These are phyloP conservation scores for Eimeria falciformis DNA, from an alignment of 169 alveolate species.

Conservation along the genomic window DNA sequence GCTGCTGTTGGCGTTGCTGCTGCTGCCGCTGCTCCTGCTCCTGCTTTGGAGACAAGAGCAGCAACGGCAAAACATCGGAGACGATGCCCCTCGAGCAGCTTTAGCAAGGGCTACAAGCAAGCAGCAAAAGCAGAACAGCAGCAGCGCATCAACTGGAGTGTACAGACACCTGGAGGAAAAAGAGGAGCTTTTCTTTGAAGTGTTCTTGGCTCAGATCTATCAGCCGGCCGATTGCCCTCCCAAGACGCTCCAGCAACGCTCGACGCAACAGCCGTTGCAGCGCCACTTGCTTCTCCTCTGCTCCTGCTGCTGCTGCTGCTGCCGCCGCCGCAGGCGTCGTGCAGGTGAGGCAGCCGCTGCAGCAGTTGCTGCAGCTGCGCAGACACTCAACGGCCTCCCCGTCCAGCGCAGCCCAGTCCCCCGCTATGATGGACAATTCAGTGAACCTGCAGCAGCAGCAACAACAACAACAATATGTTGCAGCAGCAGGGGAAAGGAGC, in stretches of 20 bases:
- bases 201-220: constrained; percentile 23
- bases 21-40: constrained; percentile 36
- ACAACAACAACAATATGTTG: constrained; percentile 45
- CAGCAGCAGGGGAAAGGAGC: background rate
- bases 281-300: background rate
- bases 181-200: constrained; percentile 2
- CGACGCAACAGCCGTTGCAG: constrained; percentile 64
- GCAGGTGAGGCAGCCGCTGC: constrained; percentile 2
- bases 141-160: constrained; percentile 41
- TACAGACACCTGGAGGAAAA: constrained; percentile 18
- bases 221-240: constrained; percentile 1
- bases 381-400: constrained; percentile 41
- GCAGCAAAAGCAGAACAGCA: background rate
- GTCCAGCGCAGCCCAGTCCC: constrained; percentile 51
- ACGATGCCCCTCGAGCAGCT: background rate
- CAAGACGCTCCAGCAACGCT: background rate
- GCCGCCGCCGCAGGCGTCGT: background rate
- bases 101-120: background rate
- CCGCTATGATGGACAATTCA: constrained; percentile 21
- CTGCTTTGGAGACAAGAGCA: background rate
- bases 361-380: constrained; percentile 57
- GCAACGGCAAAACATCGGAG: background rate
- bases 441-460: constrained; percentile 66
- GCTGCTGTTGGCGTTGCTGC: background rate
- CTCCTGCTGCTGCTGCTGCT: background rate